phyloP scores from a whole-genome alignment of 306 rosid genomes.

The Crotalaria pallida region DNA sequence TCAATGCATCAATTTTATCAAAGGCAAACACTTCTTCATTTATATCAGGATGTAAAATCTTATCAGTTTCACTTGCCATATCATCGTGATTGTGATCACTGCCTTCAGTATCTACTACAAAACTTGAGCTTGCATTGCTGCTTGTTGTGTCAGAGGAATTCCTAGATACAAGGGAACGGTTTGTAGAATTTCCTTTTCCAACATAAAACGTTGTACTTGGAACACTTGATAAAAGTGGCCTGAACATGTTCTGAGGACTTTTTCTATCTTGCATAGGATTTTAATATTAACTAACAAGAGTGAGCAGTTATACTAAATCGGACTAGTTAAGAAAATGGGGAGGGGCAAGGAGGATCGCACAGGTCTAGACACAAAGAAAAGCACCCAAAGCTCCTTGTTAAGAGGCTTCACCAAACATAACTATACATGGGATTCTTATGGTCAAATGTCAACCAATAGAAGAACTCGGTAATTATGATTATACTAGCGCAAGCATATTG shows the following conservation, averaged over 20 bases:
- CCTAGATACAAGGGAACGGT: conserved; percentile 66
- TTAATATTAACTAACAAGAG: conserved; percentile 16
- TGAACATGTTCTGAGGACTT: conserved; percentile 81
- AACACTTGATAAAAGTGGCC: conserved; percentile 88
- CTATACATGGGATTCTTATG: background rate
- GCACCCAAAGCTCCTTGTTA: background rate
- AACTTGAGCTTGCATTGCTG: conserved; percentile 66
- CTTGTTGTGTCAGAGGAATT: conserved; percentile 73
- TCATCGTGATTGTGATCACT: conserved; percentile 66
- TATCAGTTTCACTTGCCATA: conserved; percentile 47
- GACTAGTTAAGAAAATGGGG: background rate
- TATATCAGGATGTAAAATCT: conserved; percentile 42
- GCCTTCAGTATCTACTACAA: conserved; percentile 53
- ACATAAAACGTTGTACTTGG: conserved; percentile 69
- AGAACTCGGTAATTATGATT: background rate
- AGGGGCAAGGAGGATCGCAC: background rate
- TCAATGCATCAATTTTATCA: conserved; percentile 59
- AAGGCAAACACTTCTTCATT: conserved; percentile 68
- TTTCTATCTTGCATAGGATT: conserved; percentile 60
- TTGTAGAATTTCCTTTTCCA: conserved; percentile 59
- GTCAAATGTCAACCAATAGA: conserved; percentile 4
- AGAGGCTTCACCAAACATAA: background rate
- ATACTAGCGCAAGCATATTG: background rate
- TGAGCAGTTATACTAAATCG: background rate
- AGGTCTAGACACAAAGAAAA: background rate